These are phyloP conservation scores for Aspergillus sp. DNA, from an alignment of 2,329 filamentous ascomycete genomes.

Conservation along the genomic window DNA sequence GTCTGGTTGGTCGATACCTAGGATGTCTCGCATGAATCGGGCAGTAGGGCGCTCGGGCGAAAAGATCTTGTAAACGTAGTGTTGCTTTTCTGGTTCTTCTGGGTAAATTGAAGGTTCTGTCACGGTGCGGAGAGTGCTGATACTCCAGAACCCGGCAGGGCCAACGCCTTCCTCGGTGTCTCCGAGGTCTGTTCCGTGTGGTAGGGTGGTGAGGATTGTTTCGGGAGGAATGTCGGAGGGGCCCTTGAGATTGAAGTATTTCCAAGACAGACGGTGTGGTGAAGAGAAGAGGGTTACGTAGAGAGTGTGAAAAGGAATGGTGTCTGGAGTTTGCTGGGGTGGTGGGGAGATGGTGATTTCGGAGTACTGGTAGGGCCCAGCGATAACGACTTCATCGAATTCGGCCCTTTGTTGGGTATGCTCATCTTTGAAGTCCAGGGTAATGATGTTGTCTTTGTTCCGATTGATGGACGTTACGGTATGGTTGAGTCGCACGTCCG, in stretches of 20 bases:
- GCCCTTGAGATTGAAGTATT: constrained; percentile 68
- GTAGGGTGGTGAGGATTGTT: constrained; percentile 80
- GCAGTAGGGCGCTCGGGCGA: constrained; percentile 52
- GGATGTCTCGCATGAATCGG: constrained; percentile 49
- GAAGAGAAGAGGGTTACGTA: constrained; percentile 90
- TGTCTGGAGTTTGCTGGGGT: constrained; percentile 59
- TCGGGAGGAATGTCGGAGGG: constrained; percentile 58
- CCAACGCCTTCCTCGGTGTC: constrained; percentile 59
- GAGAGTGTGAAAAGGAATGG: constrained; percentile 80
- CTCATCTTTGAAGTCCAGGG: constrained; percentile 38
- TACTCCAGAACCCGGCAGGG: constrained; percentile 77
- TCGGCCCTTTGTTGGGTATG: constrained; percentile 18
- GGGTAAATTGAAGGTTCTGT: constrained; percentile 62
- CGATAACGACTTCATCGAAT: constrained; percentile 81
- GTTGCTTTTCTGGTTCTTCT: constrained; percentile 24
- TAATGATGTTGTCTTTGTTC: constrained; percentile 42
- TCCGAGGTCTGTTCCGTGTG: constrained; percentile 48
- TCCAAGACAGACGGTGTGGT: constrained; percentile 67
- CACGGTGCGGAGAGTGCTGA: constrained; percentile 69
- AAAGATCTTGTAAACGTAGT: constrained; percentile 69
- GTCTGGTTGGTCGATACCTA: constrained; percentile 43
- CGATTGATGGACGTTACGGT: constrained; percentile 61
- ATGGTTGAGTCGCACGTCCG: constrained; percentile 65
- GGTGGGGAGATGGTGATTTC: constrained; percentile 57
- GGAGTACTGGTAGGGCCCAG: constrained; percentile 79